Evolutionary conservation across 2,329 filamentous ascomycete genomes (phyloP), one percentile per base, ranked within the genome.

Genomic region (Alternaria sp.): DNA sequence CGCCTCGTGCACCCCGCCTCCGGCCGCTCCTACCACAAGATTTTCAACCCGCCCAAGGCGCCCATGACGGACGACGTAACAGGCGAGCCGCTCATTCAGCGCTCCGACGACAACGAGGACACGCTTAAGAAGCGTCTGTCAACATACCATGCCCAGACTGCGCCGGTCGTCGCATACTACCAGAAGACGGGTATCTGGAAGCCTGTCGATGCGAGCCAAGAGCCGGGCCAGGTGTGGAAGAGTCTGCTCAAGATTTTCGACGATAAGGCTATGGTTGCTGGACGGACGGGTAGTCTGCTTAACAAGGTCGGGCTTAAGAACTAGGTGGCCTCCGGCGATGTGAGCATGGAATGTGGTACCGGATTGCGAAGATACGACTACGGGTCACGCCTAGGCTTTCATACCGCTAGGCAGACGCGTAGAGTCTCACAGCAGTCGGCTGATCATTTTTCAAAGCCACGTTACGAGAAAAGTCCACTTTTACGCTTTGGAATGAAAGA

Each of bases 161-260:
- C 89, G 47, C 96, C 96, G 19, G 96, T 99, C 54, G 94, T 97
- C 67, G 87, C 89, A 62, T 99, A 99, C 87, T 99, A 99, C 89
- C 92, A 96, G 85, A 93, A 93, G 84, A 97, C 92, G 54, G 94
- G 94, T 73, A 97, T 99, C 86, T 99, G 96, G 96, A 91, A 91
- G 82, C 91, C 91, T 67, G 89, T 99, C 75, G 96, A 99, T 81
- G 96, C 96, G 69, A 96, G 92, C 85, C 93, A 99, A 86, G 91
- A 97, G 84, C 96, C 96, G 19, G 92, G 93, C 51, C 90, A 94
- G 82, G 96, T 99, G 66, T 99, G 96, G 96, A 94, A 93, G 86
- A 93, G 90, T 81, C 85, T 99, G 81, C 86, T 98, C 67, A 88
- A 89, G 76, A 90, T 97, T 74, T 95, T 99, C 78, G 88, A 91